phyloP scores from a whole-genome alignment of 768 basidiomycete species.

The Gloeophyllum trabeum region DNA sequence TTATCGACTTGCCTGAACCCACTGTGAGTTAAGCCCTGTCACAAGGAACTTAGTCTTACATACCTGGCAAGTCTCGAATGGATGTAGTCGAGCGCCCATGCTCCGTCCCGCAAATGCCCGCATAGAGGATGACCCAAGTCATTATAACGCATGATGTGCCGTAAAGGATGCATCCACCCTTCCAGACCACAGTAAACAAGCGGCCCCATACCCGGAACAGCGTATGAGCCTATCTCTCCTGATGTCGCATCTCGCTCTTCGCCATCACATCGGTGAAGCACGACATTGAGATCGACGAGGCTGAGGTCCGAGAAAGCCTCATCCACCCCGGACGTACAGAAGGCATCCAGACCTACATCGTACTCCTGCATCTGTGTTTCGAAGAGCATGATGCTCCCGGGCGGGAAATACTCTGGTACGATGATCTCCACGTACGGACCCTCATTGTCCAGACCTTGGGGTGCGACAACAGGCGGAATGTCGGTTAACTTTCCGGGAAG shows the following conservation, averaged over 20 bases:
- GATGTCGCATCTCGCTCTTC: slow-evolving; percentile 87
- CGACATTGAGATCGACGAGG: slow-evolving; percentile 80
- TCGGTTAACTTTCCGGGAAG: slow-evolving; percentile 60
- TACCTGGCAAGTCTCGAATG: slow-evolving; percentile 58
- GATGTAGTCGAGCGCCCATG: slow-evolving; percentile 90
- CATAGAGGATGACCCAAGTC: slow-evolving; percentile 92
- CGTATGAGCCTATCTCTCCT: slow-evolving; percentile 75
- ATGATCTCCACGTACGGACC: slow-evolving; percentile 69
- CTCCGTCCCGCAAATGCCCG: slow-evolving; percentile 75
- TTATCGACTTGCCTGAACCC: slow-evolving; percentile 40
- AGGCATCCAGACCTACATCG: slow-evolving; percentile 57
- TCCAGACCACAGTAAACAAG: slow-evolving; percentile 90
- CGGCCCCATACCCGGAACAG: slow-evolving; percentile 62
- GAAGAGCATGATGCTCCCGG: slow-evolving; percentile 90
- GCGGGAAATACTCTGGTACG: slow-evolving; percentile 88
- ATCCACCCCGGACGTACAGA: slow-evolving; percentile 61
- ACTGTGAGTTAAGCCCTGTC: neutral
- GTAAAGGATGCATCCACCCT: slow-evolving; percentile 91
- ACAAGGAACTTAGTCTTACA: slow-evolving; percentile 28
- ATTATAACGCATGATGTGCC: slow-evolving; percentile 78
- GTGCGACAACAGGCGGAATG: slow-evolving; percentile 44
- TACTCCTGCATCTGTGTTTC: slow-evolving; percentile 73
- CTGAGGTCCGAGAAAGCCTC: slow-evolving; percentile 64
- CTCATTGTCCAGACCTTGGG: slow-evolving; percentile 50
- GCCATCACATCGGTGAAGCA: slow-evolving; percentile 78